Evolutionary conservation across 2,329 filamentous ascomycete species (phyloP).

Genomic region (Ophiognomonia clavigignenti-juglandacearum): DNA sequence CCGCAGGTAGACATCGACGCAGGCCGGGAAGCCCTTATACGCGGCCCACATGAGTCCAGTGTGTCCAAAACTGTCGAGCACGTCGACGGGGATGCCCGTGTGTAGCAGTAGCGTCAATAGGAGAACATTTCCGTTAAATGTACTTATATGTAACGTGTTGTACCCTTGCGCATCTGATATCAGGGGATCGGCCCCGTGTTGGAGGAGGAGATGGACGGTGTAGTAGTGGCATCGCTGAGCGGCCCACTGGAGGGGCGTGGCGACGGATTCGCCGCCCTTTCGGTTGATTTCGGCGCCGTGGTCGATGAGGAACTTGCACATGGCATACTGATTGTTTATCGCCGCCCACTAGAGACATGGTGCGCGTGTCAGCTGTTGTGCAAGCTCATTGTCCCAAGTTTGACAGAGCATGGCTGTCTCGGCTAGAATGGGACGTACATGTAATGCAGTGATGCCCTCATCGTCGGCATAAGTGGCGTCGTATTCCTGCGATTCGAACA

Average conservation of each 20-base stretch:
- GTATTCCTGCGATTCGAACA: slow-evolving; percentile 78
- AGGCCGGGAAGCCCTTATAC: slow-evolving; percentile 92
- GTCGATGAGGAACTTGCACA: slow-evolving; percentile 91
- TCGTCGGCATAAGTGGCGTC: slow-evolving; percentile 81
- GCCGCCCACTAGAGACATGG: slow-evolving; percentile 74
- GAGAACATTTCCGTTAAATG: slow-evolving; percentile 93
- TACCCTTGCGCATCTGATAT: slow-evolving; percentile 93
- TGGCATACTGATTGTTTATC: slow-evolving; percentile 96
- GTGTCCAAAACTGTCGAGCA: slow-evolving; percentile 83
- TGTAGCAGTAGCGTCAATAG: slow-evolving; percentile 86
- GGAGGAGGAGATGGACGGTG: slow-evolving; percentile 85
- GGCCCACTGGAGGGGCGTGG: slow-evolving; percentile 94
- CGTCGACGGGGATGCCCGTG: slow-evolving; percentile 91
- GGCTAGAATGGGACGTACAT: slow-evolving; percentile 54
- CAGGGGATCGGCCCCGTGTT: slow-evolving; percentile 87
- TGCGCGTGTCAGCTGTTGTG: neutral
- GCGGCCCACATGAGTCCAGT: slow-evolving; percentile 98
- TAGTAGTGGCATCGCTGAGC: slow-evolving; percentile 97
- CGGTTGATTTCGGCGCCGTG: slow-evolving; percentile 85
- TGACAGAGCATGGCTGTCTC: neutral
- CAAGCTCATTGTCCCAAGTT: slow-evolving; percentile 10
- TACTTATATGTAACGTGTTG: slow-evolving; percentile 95
- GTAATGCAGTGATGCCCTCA: slow-evolving; percentile 91
- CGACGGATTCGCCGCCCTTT: slow-evolving; percentile 91
- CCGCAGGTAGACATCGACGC: slow-evolving; percentile 84